Evolutionary conservation across 2,329 filamentous ascomycete genomes (phyloP).

Genomic region (Nakataea oryzae): DNA sequence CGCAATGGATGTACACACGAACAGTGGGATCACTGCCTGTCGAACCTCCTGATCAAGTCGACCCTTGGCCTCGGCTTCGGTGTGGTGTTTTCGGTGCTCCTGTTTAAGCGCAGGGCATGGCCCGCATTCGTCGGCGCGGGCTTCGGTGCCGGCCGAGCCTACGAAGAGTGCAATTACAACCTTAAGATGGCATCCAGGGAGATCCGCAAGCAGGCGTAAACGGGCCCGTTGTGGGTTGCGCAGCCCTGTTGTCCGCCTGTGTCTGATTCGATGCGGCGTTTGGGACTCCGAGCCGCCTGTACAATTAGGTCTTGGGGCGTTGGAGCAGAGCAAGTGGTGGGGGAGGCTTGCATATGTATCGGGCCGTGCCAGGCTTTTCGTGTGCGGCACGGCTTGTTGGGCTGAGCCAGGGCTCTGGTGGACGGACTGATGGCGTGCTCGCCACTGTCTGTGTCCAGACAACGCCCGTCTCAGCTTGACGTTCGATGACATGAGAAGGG

Average conservation of each 20-base stretch:
- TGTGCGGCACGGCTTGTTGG: too few relatives aligned
- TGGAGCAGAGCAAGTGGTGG: background rate
- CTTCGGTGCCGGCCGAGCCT: constrained; percentile 91
- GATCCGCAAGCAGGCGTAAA: constrained; percentile 40
- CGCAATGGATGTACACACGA: background rate
- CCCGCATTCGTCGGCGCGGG: constrained; percentile 90
- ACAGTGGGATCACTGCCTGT: constrained; percentile 97
- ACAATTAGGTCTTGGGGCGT: background rate
- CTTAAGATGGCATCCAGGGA: constrained; percentile 51
- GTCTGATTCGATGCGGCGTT: background rate
- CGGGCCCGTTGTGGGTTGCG: background rate
- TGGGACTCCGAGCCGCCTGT: background rate
- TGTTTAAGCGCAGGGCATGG: constrained; percentile 98
- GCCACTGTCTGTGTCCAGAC: background rate
- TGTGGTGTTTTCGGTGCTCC: constrained; percentile 93
- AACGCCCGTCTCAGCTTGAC: background rate
- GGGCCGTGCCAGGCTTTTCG: background rate
- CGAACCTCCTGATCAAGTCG: constrained; percentile 93
- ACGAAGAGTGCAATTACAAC: constrained; percentile 93
- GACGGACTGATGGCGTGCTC: background rate
- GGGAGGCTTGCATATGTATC: background rate
- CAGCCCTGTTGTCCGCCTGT: background rate
- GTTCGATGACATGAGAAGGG: background rate
- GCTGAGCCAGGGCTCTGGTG: background rate
- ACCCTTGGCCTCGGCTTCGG: constrained; percentile 93